These are phyloP conservation scores for Ceratocystis albifundus DNA, from an alignment of 2,329 filamentous ascomycete species.

Conservation along the genomic window DNA sequence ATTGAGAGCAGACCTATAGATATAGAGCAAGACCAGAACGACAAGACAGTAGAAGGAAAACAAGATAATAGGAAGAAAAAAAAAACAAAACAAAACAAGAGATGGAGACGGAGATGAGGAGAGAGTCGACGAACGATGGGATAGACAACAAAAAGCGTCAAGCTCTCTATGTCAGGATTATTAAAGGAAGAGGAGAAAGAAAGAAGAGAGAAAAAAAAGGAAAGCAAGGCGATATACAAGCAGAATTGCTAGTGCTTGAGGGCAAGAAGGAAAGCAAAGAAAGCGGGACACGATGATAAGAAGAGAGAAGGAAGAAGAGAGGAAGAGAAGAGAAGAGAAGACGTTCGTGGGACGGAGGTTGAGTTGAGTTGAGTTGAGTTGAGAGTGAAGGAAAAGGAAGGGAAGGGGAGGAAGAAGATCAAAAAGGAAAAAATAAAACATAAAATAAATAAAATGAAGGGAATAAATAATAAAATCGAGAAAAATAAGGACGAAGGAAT, in stretches of 20 bases:
- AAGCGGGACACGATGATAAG: conserved; percentile 12
- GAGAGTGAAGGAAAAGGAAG: not conserved
- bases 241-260: not conserved
- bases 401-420: conserved; percentile 16
- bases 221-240: not conserved
- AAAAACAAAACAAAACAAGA: conserved; percentile 5
- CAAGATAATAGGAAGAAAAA: conserved; percentile 7
- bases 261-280: not conserved
- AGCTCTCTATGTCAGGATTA: too few species aligned
- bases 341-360: conserved; percentile 11
- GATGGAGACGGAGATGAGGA: conserved; percentile 20
- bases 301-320: conserved; percentile 11
- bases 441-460: not conserved
- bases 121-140: conserved; percentile 20
- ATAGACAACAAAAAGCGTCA: not conserved
- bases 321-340: conserved; percentile 10
- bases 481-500: conserved; percentile 10
- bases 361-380: not conserved
- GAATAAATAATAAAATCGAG: not conserved
- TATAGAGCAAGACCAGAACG: too few species aligned
- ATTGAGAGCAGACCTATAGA: not conserved
- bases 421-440: conserved; percentile 7
- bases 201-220: conserved; percentile 23
- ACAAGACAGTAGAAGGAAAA: conserved; percentile 8
- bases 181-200: conserved; percentile 28